A percentile compares a stretch with the other conserved stretches of the same genome.
These are phyloP conservation scores for Fusarium lyarnte DNA, from an alignment of 2,329 filamentous ascomycete genomes.

Conservation along the genomic window DNA sequence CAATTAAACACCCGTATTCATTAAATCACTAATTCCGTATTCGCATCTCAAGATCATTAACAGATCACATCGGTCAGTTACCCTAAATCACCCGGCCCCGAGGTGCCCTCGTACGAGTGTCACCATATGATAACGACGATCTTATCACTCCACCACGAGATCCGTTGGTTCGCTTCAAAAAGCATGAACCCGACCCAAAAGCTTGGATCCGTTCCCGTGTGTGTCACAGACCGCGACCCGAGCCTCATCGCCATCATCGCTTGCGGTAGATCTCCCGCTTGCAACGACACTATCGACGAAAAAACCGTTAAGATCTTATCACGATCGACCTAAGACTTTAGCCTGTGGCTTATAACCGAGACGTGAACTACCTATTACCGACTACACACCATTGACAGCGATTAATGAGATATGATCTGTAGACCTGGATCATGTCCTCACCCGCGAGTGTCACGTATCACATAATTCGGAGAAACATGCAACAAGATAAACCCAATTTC, in stretches of 20 bases:
- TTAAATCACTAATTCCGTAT: not conserved
- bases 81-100: not conserved
- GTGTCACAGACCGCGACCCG: slow-evolving; percentile 6
- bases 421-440: not conserved
- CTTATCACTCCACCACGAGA: not conserved
- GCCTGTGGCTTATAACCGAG: slow-evolving; percentile 1
- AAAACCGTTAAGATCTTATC: slow-evolving; percentile 19
- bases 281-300: not conserved
- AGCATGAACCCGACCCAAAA: slow-evolving; percentile 20
- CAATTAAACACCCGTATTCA: not conserved
- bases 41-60: not conserved
- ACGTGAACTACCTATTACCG: not conserved
- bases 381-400: too few relatives aligned
- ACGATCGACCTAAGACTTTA: slow-evolving; percentile 8
- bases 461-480: not conserved
- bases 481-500: slow-evolving; percentile 7
- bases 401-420: not conserved
- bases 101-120: not conserved
- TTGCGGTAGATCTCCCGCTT: slow-evolving; percentile 14
- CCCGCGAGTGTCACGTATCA: slow-evolving; percentile 26
- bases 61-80: not conserved
- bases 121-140: not conserved
- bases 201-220: not conserved
- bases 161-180: slow-evolving; percentile 12
- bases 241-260: slow-evolving; percentile 14